Base-by-base conservation (phyloP, 106 monocot genomes). In the Cymbidium sinense region DNA sequence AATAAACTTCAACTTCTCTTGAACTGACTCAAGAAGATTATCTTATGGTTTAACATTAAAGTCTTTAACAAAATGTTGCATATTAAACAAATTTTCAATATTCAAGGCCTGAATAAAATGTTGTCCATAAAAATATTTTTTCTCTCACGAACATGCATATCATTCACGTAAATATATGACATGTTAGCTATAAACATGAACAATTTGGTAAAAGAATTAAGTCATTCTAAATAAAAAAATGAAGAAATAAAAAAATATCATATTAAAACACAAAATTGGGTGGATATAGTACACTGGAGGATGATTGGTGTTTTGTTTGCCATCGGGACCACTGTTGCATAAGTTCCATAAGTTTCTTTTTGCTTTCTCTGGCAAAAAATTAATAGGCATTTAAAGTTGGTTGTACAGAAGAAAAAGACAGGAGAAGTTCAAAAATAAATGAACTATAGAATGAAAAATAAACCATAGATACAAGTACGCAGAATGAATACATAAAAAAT, bases 291-390 rank as follows among this genome's bases (percentile, higher is more conserved):
- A 87, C 85, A 47, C 39, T 72, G 27, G 83, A 74, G 81, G 85
- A 84, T 80, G 83, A 77, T 33, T 78, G 83, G 73, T 74, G 37
- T 20, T 78, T 64, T 61, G 87, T 84, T 28, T 96, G 88, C 93
- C 96, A 96, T 77, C 91, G 79, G 41, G 91, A 93, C 96, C 96
- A 96, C 43, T 93, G 82, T 75, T 96, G 96, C 89, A 96, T 86
- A 77, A 93, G 80, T 41, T 85, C 91, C 80, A 88, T 84, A 51
- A 96, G 93, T 80, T 89, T 91, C 37, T 82, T 86, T 76, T 91
- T 93, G 85, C 96, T 96, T 87, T 93, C 91, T 85, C 96, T 96
- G 76, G 29, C 34, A 76, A 76, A 47, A 67, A 11, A 43, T 20
- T 73, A 74, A 5, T 34, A 29, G 54, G 74, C 3, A 77, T 65